Conservation (phyloP, 1,284 basidiomycete species). For the Ustilago bromivora region DNA sequence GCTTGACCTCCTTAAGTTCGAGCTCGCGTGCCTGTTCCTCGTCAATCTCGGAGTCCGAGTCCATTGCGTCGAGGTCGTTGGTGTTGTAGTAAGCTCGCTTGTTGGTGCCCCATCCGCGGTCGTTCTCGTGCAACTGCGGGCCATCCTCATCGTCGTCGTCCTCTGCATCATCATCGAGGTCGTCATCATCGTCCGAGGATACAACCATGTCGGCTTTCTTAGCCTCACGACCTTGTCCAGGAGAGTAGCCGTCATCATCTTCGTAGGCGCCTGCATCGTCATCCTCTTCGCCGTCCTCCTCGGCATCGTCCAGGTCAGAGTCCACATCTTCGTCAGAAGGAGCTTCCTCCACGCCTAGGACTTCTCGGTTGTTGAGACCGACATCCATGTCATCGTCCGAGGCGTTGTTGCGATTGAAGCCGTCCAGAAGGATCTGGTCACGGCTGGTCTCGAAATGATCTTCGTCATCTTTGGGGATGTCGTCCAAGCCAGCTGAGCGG, state of each 20-base stretch:
- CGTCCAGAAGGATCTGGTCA: constrained; percentile 81
- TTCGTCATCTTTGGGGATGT: constrained; percentile 60
- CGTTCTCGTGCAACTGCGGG: constrained; percentile 66
- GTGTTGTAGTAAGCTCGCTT: constrained; percentile 68
- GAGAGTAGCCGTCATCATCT: constrained; percentile 33
- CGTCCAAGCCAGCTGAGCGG: constrained; percentile 47
- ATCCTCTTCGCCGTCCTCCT: constrained; percentile 67
- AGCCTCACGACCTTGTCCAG: constrained; percentile 16
- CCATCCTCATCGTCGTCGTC: constrained; percentile 74
- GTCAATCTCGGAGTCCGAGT: constrained; percentile 68
- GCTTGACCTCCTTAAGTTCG: constrained; percentile 86
- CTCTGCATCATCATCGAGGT: constrained; percentile 74
- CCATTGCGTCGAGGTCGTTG: constrained; percentile 63
- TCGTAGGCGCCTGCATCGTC: constrained; percentile 68
- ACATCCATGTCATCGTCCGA: constrained; percentile 55
- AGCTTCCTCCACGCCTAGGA: constrained; percentile 56
- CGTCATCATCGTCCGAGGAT: constrained; percentile 52
- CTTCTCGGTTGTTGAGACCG: constrained; percentile 57
- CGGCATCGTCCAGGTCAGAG: constrained; percentile 37
- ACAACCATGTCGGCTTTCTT: constrained; percentile 38
- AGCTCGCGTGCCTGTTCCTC: constrained; percentile 73
- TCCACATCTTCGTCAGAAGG: constrained; percentile 57
- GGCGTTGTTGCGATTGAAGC: constrained; percentile 37
- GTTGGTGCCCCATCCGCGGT: constrained; percentile 72
- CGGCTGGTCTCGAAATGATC: constrained; percentile 70